Conservation (phyloP, 148 eudicot species). For the Camellia granthamiana region DNA sequence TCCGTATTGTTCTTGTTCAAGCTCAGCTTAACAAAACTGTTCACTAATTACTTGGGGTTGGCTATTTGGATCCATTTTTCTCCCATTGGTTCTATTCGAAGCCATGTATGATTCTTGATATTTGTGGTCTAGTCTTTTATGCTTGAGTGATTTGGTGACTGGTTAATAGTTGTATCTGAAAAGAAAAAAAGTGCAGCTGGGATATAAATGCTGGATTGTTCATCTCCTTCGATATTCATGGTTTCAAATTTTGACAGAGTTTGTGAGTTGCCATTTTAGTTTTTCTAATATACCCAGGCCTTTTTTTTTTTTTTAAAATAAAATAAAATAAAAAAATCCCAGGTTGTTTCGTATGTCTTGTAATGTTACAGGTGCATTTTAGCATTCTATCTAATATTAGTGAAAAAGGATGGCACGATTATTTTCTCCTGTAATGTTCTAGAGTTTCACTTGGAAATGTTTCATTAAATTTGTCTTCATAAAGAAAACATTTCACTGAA, state of each 20-base stretch:
- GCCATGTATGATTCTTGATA: background rate
- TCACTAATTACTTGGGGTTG: background rate
- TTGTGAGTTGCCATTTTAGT: background rate
- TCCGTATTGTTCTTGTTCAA: background rate
- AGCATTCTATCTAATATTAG: background rate
- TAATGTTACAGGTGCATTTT: conserved; percentile 3
- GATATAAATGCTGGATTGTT: background rate
- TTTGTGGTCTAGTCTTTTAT: background rate
- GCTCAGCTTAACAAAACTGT: background rate
- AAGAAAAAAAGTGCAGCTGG: background rate
- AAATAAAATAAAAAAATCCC: no score
- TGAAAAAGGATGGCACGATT: background rate
- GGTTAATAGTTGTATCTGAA: background rate
- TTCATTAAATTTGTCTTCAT: background rate
- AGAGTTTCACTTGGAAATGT: background rate
- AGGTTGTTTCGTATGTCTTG: no score
- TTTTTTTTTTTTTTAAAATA: no score
- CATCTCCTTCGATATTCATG: background rate
- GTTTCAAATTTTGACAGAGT: conserved; percentile 4
- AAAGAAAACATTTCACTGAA: background rate
- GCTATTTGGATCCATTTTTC: background rate
- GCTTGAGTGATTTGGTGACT: background rate
- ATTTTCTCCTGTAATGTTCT: background rate
- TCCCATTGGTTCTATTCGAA: background rate
- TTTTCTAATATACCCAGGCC: background rate